Percentiles rank a stretch among this genome's conserved stretches.
Conservation (phyloP, 352 stramenopile species). For the Globisporangium middletonii region DNA sequence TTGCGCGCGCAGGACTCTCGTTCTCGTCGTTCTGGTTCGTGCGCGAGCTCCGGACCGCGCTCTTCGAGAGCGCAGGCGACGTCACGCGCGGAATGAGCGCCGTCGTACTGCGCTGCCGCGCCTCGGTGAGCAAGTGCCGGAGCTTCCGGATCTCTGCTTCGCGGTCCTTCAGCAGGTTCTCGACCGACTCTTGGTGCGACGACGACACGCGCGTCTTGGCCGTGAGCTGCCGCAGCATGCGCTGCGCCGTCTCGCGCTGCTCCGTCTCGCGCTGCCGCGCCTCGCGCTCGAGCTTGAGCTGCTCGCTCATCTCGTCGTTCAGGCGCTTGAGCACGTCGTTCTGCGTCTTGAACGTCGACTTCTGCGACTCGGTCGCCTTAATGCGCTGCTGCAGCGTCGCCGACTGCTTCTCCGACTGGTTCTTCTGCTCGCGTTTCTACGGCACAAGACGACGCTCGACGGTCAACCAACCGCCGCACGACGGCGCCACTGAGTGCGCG, state of each 20-base stretch:
- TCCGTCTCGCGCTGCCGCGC: slow-evolving; percentile 55
- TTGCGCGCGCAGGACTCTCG: slow-evolving; percentile 4
- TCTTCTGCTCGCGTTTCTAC: slow-evolving; percentile 90
- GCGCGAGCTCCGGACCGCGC: background rate
- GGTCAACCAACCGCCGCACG: slow-evolving; percentile 9
- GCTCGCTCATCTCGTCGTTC: slow-evolving; percentile 59
- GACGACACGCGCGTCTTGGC: slow-evolving; percentile 60
- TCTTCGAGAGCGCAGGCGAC: slow-evolving; percentile 18
- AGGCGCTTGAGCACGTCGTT: slow-evolving; percentile 60
- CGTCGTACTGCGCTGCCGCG: slow-evolving; percentile 59
- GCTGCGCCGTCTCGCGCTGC: slow-evolving; percentile 63
- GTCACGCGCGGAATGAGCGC: slow-evolving; percentile 63
- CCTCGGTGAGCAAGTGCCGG: slow-evolving; percentile 62
- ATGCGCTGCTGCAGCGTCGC: slow-evolving; percentile 69
- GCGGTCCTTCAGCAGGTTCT: slow-evolving; percentile 63
- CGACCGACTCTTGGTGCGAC: slow-evolving; percentile 59
- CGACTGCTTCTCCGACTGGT: slow-evolving; percentile 87
- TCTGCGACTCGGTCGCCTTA: slow-evolving; percentile 74
- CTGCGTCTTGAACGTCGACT: slow-evolving; percentile 50
- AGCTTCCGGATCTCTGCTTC: slow-evolving; percentile 81
- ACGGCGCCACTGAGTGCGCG: slow-evolving; percentile 4
- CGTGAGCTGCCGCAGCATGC: slow-evolving; percentile 54
- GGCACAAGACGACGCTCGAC: slow-evolving; percentile 20
- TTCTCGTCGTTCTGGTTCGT: slow-evolving; percentile 31
- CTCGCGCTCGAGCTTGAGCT: slow-evolving; percentile 69